Conservation (phyloP, 495 filamentous ascomycete species). For the Penicillium crystallinum region DNA sequence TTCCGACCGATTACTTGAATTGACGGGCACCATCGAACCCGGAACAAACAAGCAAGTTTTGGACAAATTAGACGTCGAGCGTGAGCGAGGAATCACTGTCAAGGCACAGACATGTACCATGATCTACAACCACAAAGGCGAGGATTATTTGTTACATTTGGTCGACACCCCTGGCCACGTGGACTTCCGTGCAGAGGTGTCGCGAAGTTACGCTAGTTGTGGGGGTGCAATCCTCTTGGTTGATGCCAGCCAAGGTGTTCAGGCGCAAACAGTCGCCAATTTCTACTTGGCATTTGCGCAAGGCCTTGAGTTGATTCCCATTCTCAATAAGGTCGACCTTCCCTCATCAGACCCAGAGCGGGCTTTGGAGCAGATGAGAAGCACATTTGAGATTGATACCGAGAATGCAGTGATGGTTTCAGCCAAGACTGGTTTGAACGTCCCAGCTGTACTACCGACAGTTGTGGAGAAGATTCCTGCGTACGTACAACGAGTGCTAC, state of each 20-base stretch:
- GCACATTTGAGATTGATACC: constrained; percentile 82
- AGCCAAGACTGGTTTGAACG: constrained; percentile 88
- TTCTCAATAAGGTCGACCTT: constrained; percentile 95
- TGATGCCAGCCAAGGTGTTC: constrained; percentile 87
- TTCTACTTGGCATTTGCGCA: constrained; percentile 97
- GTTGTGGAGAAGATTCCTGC: constrained; percentile 81
- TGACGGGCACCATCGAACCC: constrained; percentile 86
- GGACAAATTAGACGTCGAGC: constrained; percentile 94
- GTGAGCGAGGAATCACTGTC: constrained; percentile 94
- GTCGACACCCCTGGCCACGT: constrained; percentile 98
- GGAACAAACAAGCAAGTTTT: constrained; percentile 92
- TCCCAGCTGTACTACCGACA: constrained; percentile 71
- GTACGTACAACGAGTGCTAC: constrained; percentile 28
- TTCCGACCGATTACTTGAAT: constrained; percentile 83
- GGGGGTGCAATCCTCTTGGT: constrained; percentile 90
- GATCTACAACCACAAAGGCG: constrained; percentile 80
- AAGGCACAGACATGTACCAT: constrained; percentile 98
- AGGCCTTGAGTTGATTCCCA: constrained; percentile 77
- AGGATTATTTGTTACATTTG: constrained; percentile 89
- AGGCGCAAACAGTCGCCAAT: constrained; percentile 94
- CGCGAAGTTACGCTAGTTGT: constrained; percentile 89
- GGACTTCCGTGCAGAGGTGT: constrained; percentile 94
- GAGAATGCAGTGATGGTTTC: constrained; percentile 78
- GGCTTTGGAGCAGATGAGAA: constrained; percentile 78
- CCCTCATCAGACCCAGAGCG: constrained; percentile 78